These are phyloP conservation scores for Penicillium sp. DNA, from an alignment of 2,329 filamentous ascomycete genomes.

Conservation along the genomic window DNA sequence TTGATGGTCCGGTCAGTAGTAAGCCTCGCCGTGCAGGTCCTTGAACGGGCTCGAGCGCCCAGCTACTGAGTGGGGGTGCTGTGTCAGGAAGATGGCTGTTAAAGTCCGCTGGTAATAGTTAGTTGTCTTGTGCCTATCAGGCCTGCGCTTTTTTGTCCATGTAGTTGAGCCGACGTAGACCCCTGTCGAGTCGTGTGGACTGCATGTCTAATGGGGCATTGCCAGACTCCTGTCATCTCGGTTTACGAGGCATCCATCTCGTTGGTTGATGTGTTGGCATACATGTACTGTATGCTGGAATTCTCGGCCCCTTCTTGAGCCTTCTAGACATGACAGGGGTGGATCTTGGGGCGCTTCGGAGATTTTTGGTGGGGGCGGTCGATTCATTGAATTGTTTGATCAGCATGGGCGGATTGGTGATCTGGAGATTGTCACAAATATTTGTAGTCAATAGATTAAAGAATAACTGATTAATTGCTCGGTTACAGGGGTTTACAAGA, in stretches of 20 bases:
- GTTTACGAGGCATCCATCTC: neutral
- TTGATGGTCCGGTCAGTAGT: neutral
- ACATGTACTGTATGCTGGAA: neutral
- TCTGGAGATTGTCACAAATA: neutral
- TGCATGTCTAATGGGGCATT: neutral
- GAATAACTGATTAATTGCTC: neutral
- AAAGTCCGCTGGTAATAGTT: neutral
- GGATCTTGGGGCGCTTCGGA: conserved; percentile 1
- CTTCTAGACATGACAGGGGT: conserved; percentile 7
- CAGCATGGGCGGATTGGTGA: neutral
- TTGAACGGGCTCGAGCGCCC: neutral
- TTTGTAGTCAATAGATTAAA: neutral
- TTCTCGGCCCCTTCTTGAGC: neutral
- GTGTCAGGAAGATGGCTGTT: neutral
- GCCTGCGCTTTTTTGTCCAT: neutral
- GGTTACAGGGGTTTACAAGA: neutral
- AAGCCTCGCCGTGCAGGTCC: neutral
- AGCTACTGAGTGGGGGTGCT: neutral
- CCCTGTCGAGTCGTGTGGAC: neutral
- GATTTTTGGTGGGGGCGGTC: conserved; percentile 8
- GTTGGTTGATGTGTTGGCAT: neutral
- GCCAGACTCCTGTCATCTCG: neutral
- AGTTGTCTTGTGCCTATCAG: neutral
- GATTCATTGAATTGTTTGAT: conserved; percentile 5
- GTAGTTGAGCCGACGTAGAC: neutral